Conservation (phyloP, 1,284 basidiomycete genomes). For the Schizopora paradoxa region DNA sequence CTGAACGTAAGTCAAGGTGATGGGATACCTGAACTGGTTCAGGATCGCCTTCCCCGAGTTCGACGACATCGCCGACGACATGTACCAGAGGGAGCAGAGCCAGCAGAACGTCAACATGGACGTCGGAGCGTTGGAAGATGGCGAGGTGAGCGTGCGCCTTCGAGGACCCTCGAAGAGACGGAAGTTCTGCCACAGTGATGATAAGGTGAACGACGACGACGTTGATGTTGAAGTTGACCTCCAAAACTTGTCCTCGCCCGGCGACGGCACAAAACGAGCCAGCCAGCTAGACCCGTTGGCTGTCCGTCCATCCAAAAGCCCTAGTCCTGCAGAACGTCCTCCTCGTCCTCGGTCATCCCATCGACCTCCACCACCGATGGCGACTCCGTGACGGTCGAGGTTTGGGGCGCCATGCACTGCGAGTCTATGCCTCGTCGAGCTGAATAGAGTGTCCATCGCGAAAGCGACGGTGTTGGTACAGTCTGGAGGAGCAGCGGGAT, state of each 20-base stretch:
- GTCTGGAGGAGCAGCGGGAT: no score
- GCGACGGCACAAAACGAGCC: constrained; percentile 7
- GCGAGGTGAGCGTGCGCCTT: constrained; percentile 12
- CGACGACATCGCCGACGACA: constrained; percentile 79
- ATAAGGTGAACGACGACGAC: constrained; percentile 9
- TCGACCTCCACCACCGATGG: no score
- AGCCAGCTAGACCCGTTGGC: constrained; percentile 17
- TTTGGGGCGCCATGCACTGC: no score
- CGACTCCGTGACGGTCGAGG: no score
- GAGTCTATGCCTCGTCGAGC: no score
- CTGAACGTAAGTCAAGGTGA: constrained; percentile 95
- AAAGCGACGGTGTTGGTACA: no score
- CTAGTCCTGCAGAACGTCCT: no score
- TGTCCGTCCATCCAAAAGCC: no score
- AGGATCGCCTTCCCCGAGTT: constrained; percentile 90
- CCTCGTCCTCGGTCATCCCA: no score
- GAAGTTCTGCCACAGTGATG: constrained; percentile 13
- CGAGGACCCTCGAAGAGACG: constrained; percentile 15
- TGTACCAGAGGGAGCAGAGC: constrained; percentile 78
- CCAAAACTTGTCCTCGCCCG: constrained; percentile 1
- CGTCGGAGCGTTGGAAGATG: constrained; percentile 13
- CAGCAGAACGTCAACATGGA: constrained; percentile 33
- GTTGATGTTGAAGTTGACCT: constrained; percentile 6
- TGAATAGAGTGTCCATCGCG: no score
- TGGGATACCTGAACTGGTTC: constrained; percentile 79